Base-by-base conservation (phyloP, 192 early-diverging fungal genomes). In the Ambispora gerdemannii region DNA sequence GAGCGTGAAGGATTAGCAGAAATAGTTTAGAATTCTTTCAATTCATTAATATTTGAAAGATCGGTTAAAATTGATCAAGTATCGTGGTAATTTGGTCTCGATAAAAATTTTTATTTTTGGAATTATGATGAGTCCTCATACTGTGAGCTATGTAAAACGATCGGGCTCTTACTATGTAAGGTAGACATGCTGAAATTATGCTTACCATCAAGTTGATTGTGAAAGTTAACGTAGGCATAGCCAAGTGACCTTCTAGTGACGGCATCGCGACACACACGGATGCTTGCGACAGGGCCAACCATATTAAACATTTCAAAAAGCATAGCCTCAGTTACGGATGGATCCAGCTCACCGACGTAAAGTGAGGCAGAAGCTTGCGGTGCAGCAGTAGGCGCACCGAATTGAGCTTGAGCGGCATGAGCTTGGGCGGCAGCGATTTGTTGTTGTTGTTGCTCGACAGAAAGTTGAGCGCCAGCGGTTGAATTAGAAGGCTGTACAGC, bases 211-310 rank as follows among this genome's bases (percentile, higher is more conserved):
- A 85, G 74, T 38, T 87, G 83, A 81, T 91, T 92, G 82, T 94
- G 92, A 87, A 89, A 98, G 91, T 98, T 98, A 78, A 98, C 95
- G 83, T 98, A 98, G 64, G 92, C 94, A 79, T 98, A 98, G 58
- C 97, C 95, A 71, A 98, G 84, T 71, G 89, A 91, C 78, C 94
- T 91, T 63, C 97, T 90, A 72, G 97, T 98, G 65, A 97, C 92
- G 53, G 94, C 91, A 80, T 98, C 97, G 77, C 97, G 86, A 82
- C 97, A 98, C 50, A 98, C 95, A 82, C 97, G 93, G 76, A 98
- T 97, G 70, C 90, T 92, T 59, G 95, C 92, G 75, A 98, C 95
- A 32, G 95, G 93, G 47, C 95, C 95, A 70, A 95, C 77, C 79
- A 90, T 87, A 84, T 93, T 94, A 85, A 98, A 98, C 80, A 97